Evolutionary conservation across 805 yeast species (phyloP).

Genomic region (Naumovozyma dairenensis): DNA sequence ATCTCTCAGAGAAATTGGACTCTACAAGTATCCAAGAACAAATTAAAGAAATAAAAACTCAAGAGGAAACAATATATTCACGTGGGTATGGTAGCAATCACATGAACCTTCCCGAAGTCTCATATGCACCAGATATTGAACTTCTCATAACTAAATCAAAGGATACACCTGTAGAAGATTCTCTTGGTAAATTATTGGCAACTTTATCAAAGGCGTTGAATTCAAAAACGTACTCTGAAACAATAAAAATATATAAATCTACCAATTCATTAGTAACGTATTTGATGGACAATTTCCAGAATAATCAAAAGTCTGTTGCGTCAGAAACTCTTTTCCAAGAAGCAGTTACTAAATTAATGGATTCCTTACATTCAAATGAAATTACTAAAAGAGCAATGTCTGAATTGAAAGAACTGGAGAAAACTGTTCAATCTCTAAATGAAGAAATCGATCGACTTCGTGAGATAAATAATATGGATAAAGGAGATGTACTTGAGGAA

Average conservation of each 20-base stretch:
- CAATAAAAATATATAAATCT: constrained; percentile 36
- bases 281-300: constrained; percentile 50
- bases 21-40: constrained; percentile 56
- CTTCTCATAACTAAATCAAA: constrained; percentile 14
- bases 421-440: constrained; percentile 44
- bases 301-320: constrained; percentile 34
- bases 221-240: constrained; percentile 40
- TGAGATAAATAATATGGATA: constrained; percentile 59
- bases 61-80: constrained; percentile 32
- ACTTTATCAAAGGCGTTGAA: constrained; percentile 43
- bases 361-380: constrained; percentile 75
- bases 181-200: constrained; percentile 45
- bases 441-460: constrained; percentile 45
- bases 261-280: constrained; percentile 52
- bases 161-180: constrained; percentile 63
- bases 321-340: constrained; percentile 58
- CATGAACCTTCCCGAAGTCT: constrained; percentile 15
- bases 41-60: constrained; percentile 40
- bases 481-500: constrained; percentile 43
- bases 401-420: constrained; percentile 39
- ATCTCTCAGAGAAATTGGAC: constrained; percentile 41
- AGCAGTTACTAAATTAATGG: constrained; percentile 62
- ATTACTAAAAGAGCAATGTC: constrained; percentile 69
- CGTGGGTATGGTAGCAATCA: no score
- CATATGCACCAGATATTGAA: constrained; percentile 18